Percentiles rank a stretch among this genome's conserved stretches.
These are phyloP conservation scores for Aspergillus viridinutans DNA, from an alignment of 2,329 filamentous ascomycete genomes.

Conservation along the genomic window DNA sequence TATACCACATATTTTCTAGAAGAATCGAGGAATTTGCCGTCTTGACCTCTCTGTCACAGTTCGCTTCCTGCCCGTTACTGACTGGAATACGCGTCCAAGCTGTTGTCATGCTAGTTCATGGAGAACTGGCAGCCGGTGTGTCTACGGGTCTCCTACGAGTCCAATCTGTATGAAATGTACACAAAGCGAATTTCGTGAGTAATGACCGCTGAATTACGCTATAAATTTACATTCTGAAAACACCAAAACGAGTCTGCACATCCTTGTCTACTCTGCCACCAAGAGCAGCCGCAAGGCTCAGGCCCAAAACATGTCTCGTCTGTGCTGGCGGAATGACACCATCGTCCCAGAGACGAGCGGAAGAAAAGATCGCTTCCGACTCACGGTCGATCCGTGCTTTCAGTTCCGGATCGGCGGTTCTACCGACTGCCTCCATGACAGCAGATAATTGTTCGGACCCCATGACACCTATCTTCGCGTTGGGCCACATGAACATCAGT, in stretches of 20 bases:
- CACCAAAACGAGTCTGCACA: slow-evolving; percentile 66
- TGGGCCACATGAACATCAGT: slow-evolving; percentile 96
- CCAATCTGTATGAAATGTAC: not conserved
- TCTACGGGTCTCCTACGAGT: not conserved
- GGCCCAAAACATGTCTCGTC: slow-evolving; percentile 66
- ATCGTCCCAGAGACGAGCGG: slow-evolving; percentile 86
- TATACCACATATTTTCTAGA: slow-evolving; percentile 2
- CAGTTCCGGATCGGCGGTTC: slow-evolving; percentile 72
- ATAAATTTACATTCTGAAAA: slow-evolving; percentile 69
- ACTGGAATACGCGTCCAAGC: not conserved
- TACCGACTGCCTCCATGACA: slow-evolving; percentile 93
- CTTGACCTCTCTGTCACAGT: not conserved
- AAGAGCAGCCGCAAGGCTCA: slow-evolving; percentile 68
- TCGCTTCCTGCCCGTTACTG: not conserved
- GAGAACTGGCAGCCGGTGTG: too few relatives aligned
- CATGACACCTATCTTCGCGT: slow-evolving; percentile 95
- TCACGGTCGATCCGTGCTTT: slow-evolving; percentile 83
- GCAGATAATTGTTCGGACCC: slow-evolving; percentile 83
- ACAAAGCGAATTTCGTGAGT: not conserved
- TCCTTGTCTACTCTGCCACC: slow-evolving; percentile 60
- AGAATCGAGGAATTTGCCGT: not conserved
- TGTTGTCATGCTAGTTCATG: too few relatives aligned
- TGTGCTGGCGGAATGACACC: slow-evolving; percentile 75
- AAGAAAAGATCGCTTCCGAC: slow-evolving; percentile 83
- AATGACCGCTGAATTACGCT: not conserved